phyloP scores from a whole-genome alignment of 2,329 filamentous ascomycete species.

The Chaetomiaceae sp. region DNA sequence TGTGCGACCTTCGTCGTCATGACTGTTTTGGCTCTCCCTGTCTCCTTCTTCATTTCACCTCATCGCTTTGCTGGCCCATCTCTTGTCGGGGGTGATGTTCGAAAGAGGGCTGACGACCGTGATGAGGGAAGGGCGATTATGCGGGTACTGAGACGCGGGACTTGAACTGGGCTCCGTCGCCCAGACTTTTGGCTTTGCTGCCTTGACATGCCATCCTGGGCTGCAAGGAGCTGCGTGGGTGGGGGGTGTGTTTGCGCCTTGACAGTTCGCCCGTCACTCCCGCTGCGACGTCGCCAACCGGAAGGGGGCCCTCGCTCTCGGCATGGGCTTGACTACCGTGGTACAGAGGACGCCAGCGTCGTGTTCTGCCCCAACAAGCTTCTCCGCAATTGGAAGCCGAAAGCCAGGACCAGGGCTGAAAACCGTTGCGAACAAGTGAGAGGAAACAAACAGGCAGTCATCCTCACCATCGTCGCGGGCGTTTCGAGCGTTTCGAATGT shows the following conservation, averaged over 20 bases:
- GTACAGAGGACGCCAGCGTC: no score
- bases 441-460: conserved; percentile 8
- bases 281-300: conserved; percentile 15
- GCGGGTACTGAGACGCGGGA: neutral
- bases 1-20: conserved; percentile 2
- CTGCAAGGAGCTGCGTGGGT: conserved; percentile 9
- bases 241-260: conserved; percentile 7
- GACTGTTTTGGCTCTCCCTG: neutral
- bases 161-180: conserved; percentile 3
- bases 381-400: conserved; percentile 10
- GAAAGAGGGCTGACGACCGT: conserved; percentile 8
- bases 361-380: neutral
- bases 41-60: neutral
- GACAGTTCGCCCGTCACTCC: conserved; percentile 10
- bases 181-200: neutral
- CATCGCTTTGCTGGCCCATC: neutral
- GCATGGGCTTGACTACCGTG: conserved; percentile 5
- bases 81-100: conserved; percentile 3
- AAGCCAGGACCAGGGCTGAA: neutral
- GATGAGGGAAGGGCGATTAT: conserved; percentile 9
- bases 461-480: conserved; percentile 14
- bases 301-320: neutral
- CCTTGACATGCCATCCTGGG: conserved; percentile 9
- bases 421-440: conserved; percentile 3
- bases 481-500: conserved; percentile 12